Percentiles rank a stretch among this genome's conserved stretches.
Conservation (phyloP, 306 rosid genomes). For the Casuarina glauca region DNA sequence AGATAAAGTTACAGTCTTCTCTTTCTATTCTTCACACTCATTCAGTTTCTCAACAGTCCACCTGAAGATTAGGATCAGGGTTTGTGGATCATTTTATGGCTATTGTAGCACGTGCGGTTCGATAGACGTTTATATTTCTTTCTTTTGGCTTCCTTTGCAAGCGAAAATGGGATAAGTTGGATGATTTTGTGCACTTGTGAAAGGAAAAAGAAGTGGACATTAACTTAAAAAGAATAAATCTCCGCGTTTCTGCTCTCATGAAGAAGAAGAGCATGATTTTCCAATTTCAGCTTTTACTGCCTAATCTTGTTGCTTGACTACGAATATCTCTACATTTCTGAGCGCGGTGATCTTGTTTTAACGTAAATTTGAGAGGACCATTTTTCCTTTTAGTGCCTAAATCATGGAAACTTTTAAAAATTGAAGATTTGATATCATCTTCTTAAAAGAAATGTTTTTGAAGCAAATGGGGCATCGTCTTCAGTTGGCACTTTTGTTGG, state of each 20-base stretch:
- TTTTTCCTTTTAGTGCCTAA: background rate
- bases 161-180: background rate
- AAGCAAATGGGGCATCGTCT: background rate
- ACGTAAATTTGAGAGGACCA: background rate
- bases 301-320: background rate
- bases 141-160: background rate
- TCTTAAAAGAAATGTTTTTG: background rate
- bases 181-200: background rate
- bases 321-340: background rate
- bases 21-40: background rate
- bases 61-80: background rate
- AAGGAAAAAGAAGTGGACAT: background rate
- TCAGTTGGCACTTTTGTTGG: background rate
- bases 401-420: background rate
- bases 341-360: background rate
- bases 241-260: background rate
- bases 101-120: background rate
- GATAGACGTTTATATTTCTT: background rate
- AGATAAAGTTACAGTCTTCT: background rate
- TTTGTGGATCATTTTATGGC: background rate
- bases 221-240: background rate
- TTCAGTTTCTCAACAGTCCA: background rate
- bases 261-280: background rate
- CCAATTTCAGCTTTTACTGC: background rate
- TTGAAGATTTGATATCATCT: background rate